Base-by-base conservation (phyloP, 768 basidiomycete species). In the Sarcomyxa edulis region DNA sequence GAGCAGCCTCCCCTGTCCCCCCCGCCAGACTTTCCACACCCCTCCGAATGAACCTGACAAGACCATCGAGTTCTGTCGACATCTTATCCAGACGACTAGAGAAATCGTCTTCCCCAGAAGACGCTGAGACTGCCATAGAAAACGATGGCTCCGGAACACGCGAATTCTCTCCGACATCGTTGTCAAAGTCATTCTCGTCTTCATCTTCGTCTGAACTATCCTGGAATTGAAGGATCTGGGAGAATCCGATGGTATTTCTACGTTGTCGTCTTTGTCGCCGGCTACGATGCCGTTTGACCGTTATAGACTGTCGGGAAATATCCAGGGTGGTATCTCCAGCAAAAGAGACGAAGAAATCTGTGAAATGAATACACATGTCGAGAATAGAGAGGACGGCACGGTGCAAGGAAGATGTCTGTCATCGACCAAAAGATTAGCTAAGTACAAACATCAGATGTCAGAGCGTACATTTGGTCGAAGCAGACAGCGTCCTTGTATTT, bases 321-420 rank as follows among this genome's bases (percentile, higher is more conserved):
- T 83, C 83, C 37, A 74, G 76, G 11, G 68, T 73, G 2, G 71
- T 71, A 44, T 81, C 72, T 2, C 79, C 79, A 10, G 72, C 71
- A 49, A 78, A 77, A 0, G 76, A 59, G 15, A 72, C 59, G 49
- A 87, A 84, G 36, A 73, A 63, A 32, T 77, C 71, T 43, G 72
- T 74, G 56, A 90, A 90, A 48, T 78, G 74, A 4, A 90, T 60
- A 25, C 75, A 71, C 66, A 88, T 78, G 55, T 91, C 85, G 19
- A 90, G 65, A 42, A 88, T 71, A 6, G 78, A 77, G 15, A 83
- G 45, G 32, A 91, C 73, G 16, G 80, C 74, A 44, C 74, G 74
- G 49, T 79, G 76, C 6, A 88, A 61, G 12, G 81, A 68, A 0
- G 72, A 66, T 14, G 81, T 80, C 85, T 89, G 43, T 7, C 24